Evolutionary conservation across 352 stramenopile species (phyloP), one percentile per base, ranked within the genome.

Genomic region (Pythium catenulatum): DNA sequence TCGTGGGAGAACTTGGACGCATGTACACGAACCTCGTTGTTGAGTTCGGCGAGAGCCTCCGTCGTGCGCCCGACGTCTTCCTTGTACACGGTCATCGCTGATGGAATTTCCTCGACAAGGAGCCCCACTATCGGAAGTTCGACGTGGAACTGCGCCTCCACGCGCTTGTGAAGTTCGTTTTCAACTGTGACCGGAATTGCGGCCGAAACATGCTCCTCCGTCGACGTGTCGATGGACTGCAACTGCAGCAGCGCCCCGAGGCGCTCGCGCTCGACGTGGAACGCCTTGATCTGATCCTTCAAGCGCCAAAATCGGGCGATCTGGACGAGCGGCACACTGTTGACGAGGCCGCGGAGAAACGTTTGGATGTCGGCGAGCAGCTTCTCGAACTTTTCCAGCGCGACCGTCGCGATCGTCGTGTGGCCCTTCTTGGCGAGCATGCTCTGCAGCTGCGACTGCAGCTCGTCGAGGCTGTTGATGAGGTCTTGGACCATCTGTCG

Each of bases 401-500:
- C 66, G 7, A 17, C 32, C 45, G 37, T 74, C 43, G 45, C 54
- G 11, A 66, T 39, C 36, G 41, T 70, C 56, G 41, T 89, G 39
- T 72, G 30, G 36, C 66, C 23, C 34, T 70, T 2, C 52, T n/a
- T n/a, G n/a, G n/a, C 79, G 32, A 50, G 15, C 37, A 54, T 78
- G 13, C 68, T 30, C 8, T 19, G 45, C 21, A 83, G 65, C 25
- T 74, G 61, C 27, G 50, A 61, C 46, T 77, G 39, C 6, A 89
- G 25, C 21, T 19, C n/a, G 4, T 37, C n/a, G 21, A 89, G 19
- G 23, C 36, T 65, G 4, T 54, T 30, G 39, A 86, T 70, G 23
- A 89, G 65, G 9, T 79, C 72, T 37, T 79, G n/a, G 23, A 61
- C 75, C 83, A 89, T 83, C 30, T 79, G n/a, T 36, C 79, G 79